phyloP scores from a whole-genome alignment of 441 rosid species.

The Adansonia gregorii region DNA sequence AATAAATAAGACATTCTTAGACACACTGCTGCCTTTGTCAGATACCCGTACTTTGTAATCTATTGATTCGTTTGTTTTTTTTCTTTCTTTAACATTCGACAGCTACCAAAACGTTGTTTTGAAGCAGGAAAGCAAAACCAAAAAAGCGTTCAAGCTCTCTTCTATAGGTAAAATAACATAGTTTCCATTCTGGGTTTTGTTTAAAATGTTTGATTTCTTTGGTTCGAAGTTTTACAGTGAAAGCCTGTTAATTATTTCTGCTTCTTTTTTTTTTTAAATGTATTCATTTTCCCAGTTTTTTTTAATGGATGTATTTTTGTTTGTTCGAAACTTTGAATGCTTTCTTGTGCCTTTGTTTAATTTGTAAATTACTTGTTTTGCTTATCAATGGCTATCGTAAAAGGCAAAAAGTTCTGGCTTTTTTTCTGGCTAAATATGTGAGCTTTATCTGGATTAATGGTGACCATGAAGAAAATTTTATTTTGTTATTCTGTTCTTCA shows the following conservation, averaged over 20 bases:
- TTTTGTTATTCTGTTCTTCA: background rate
- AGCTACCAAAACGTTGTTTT: background rate
- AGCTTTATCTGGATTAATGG: background rate
- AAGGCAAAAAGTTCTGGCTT: background rate
- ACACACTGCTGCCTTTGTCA: no score
- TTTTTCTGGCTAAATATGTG: conserved; percentile 6
- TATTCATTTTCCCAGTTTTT: background rate
- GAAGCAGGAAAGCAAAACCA: background rate
- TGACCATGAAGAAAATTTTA: background rate
- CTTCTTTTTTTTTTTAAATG: background rate
- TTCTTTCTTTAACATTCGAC: no score
- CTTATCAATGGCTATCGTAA: background rate
- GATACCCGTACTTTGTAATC: no score
- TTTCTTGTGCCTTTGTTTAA: background rate
- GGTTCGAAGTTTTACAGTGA: background rate
- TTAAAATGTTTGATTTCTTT: background rate
- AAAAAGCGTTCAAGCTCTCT: background rate
- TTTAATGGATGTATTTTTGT: background rate
- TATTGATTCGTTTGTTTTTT: no score
- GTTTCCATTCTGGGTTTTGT: conserved; percentile 14
- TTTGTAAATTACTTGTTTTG: background rate
- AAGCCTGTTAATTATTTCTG: background rate
- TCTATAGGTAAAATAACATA: background rate
- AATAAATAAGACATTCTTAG: no score
- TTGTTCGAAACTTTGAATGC: background rate